phyloP scores from a whole-genome alignment of 1,284 basidiomycete species.

The Ustilago shanxiensis region DNA sequence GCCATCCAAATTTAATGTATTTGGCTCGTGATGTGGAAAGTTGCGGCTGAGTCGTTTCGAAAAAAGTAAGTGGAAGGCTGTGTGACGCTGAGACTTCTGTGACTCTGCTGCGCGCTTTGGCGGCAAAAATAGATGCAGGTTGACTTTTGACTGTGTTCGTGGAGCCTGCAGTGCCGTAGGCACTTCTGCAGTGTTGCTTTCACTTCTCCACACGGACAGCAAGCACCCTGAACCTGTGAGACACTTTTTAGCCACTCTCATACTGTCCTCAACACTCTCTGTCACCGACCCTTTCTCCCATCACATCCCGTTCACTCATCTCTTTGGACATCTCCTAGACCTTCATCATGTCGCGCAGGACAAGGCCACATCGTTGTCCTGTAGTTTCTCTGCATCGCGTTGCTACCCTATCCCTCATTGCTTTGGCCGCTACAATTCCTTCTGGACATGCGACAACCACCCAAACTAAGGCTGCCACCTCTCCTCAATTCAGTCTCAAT shows the following conservation, averaged over 20 bases:
- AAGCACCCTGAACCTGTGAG: conserved; percentile 6
- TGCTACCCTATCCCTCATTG: conserved; percentile 32
- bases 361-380: not conserved
- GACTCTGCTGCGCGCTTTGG: not conserved
- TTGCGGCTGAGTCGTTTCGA: conserved; percentile 1
- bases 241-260: not conserved
- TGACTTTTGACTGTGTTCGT: not conserved
- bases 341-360: conserved; percentile 24
- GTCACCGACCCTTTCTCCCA: conserved; percentile 1
- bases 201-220: conserved; percentile 35
- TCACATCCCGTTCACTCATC: not conserved
- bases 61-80: conserved; percentile 3
- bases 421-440: conserved; percentile 19
- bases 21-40: conserved; percentile 5
- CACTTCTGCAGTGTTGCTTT: conserved; percentile 21
- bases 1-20: not conserved
- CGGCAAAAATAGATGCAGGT: conserved; percentile 7
- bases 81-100: too few species aligned
- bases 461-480: not conserved
- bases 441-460: conserved; percentile 14
- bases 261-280: not conserved
- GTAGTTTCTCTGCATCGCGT: conserved; percentile 18
- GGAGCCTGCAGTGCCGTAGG: too few species aligned
- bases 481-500: conserved; percentile 11
- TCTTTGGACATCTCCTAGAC: not conserved